Evolutionary conservation across 177 flowering plant species (phyloP).

Genomic region (Vitis hybrid): DNA sequence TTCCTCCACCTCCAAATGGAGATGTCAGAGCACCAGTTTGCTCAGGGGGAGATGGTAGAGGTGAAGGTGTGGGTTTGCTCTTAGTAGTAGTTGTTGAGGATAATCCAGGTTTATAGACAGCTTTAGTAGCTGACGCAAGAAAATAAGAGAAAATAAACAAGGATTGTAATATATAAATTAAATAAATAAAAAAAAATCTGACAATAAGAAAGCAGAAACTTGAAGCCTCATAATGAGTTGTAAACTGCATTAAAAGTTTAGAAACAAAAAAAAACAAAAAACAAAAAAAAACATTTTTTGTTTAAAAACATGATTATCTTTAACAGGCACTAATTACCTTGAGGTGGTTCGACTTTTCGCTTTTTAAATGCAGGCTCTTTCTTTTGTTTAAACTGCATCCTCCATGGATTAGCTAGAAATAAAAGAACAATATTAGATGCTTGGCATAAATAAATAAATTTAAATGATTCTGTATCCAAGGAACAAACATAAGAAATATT

Average conservation of each 20-base stretch:
- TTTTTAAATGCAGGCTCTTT: slow-evolving; percentile 74
- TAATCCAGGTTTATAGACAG: slow-evolving; percentile 43
- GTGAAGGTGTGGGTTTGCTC: slow-evolving; percentile 61
- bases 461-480: not conserved
- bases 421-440: slow-evolving; percentile 12
- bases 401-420: slow-evolving; percentile 61
- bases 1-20: slow-evolving; percentile 49
- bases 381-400: slow-evolving; percentile 50
- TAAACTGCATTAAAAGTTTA: not conserved
- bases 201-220: not conserved
- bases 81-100: slow-evolving; percentile 44
- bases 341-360: slow-evolving; percentile 64
- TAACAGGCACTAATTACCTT: slow-evolving; percentile 44
- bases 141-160: slow-evolving; percentile 1
- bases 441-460: slow-evolving; percentile 3
- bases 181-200: not conserved
- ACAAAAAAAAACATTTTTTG: too few relatives aligned
- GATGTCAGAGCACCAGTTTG: slow-evolving; percentile 52
- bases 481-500: not conserved
- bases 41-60: slow-evolving; percentile 64
- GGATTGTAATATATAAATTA: not conserved
- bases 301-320: not conserved
- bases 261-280: too few relatives aligned
- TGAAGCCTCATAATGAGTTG: not conserved
- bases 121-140: slow-evolving; percentile 47